Evolutionary conservation across 306 rosid species (phyloP).

Genomic region (Ormosia semicastrata): DNA sequence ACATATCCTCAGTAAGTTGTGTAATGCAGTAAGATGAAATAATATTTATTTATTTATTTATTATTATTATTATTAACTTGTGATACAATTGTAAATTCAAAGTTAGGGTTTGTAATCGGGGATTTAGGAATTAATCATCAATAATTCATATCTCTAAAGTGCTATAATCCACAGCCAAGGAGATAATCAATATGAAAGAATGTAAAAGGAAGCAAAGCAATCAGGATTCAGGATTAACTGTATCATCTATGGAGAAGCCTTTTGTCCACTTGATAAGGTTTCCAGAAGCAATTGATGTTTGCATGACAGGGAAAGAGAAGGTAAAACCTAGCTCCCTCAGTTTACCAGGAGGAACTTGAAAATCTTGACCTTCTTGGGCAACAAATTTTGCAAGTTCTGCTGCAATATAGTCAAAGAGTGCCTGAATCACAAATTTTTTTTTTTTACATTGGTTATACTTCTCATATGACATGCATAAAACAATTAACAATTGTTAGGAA

Average conservation of each 20-base stretch:
- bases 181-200: slow-evolving; percentile 18
- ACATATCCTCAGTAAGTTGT: neutral
- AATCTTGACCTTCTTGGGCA: slow-evolving; percentile 69
- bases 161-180: neutral
- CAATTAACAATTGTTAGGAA: neutral
- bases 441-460: slow-evolving; percentile 27
- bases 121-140: neutral
- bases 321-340: slow-evolving; percentile 98
- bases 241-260: slow-evolving; percentile 80
- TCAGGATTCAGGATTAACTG: slow-evolving; percentile 43
- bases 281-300: slow-evolving; percentile 82
- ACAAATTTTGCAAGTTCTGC: slow-evolving; percentile 80
- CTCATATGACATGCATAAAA: neutral
- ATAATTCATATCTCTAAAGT: neutral
- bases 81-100: neutral
- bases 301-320: slow-evolving; percentile 92
- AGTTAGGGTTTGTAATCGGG: neutral
- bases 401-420: slow-evolving; percentile 83
- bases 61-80: neutral
- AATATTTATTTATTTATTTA: too few species aligned
- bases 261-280: slow-evolving; percentile 94
- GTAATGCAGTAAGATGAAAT: neutral
- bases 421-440: slow-evolving; percentile 63
- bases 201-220: slow-evolving; percentile 26
- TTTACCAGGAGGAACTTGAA: slow-evolving; percentile 63